Evolutionary conservation across 768 basidiomycete genomes (phyloP).

Genomic region (Lactifluus subvellereus): DNA sequence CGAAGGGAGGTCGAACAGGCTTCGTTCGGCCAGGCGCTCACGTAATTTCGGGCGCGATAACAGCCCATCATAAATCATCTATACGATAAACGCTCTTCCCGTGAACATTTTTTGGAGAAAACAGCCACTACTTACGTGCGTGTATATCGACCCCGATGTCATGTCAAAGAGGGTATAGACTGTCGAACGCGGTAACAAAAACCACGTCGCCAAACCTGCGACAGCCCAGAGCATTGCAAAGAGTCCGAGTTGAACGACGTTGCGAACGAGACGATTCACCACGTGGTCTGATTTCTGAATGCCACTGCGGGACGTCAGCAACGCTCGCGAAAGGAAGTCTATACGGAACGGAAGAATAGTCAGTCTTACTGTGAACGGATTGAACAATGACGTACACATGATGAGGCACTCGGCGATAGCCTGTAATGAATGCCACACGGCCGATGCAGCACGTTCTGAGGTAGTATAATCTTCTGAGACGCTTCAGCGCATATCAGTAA

Average conservation of each 20-base stretch:
- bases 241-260: constrained; percentile 2
- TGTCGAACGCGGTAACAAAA: background rate
- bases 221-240: background rate
- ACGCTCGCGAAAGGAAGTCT: constrained; percentile 1
- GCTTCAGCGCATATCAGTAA: background rate
- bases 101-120: background rate
- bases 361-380: background rate
- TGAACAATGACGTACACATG: background rate
- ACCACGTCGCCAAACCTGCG: background rate
- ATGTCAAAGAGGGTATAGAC: background rate
- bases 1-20: background rate
- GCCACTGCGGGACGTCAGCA: constrained; percentile 1
- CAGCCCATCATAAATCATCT: constrained; percentile 7
- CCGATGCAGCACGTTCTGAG: background rate
- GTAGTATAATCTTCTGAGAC: background rate
- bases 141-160: constrained; percentile 10
- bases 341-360: background rate
- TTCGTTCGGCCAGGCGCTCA: background rate
- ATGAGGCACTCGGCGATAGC: constrained; percentile 1
- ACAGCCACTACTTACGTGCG: background rate
- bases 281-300: background rate
- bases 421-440: background rate
- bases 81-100: background rate
- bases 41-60: background rate
- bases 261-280: background rate